Conservation (phyloP, 202 grass and related monocot species). For the Panicum virgatum region DNA sequence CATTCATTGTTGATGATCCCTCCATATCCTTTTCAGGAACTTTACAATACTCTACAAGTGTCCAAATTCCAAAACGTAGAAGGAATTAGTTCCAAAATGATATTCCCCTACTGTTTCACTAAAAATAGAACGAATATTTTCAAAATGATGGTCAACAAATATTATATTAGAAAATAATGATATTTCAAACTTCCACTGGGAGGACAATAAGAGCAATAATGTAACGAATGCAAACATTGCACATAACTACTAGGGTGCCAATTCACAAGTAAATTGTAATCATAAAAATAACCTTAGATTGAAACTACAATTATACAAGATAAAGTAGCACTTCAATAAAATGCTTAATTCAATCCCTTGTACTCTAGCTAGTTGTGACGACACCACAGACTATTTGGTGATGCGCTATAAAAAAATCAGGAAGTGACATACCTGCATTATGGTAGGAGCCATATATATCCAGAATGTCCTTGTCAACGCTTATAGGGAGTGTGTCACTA, state of each 20-base stretch:
- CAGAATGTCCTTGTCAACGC: conserved; percentile 36
- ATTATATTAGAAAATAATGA: no score
- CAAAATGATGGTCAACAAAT: not conserved
- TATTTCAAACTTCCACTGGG: not conserved
- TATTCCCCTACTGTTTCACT: not conserved
- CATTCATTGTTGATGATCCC: conserved; percentile 28
- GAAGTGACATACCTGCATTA: conserved; percentile 29
- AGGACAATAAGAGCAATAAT: not conserved
- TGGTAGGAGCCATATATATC: conserved; percentile 57
- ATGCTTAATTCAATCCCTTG: not conserved
- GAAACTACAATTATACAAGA: not conserved
- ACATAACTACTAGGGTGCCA: not conserved
- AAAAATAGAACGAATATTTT: not conserved
- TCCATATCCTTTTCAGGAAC: conserved; percentile 59
- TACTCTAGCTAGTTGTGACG: not conserved
- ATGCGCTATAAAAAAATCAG: not conserved
- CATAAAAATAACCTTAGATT: not conserved
- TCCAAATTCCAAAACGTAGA: conserved; percentile 22
- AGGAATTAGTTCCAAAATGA: not conserved
- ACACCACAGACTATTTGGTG: not conserved
- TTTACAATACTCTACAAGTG: conserved; percentile 45
- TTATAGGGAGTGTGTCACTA: conserved; percentile 37
- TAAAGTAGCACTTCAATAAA: not conserved
- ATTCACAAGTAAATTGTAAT: not conserved
- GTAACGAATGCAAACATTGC: not conserved